These are phyloP conservation scores for Hemerocallis citrina DNA, from an alignment of 106 monocot species.

Conservation along the genomic window DNA sequence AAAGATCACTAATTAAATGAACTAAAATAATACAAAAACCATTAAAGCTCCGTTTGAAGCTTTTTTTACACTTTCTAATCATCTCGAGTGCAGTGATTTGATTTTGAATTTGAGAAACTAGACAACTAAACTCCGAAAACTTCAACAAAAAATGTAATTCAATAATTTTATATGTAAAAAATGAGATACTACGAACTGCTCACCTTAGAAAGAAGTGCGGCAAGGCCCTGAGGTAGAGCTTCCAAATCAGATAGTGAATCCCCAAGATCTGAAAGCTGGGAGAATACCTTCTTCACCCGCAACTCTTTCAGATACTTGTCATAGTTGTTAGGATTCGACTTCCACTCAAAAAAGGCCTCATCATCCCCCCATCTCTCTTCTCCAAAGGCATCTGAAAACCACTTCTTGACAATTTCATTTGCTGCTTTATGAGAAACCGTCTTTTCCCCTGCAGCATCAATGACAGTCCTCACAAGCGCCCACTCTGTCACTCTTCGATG, in stretches of 20 bases:
- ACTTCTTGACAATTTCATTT: conserved; percentile 62
- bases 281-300: conserved; percentile 35
- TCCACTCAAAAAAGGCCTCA: conserved; percentile 80
- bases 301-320: conserved; percentile 64
- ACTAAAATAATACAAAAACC: too few species aligned
- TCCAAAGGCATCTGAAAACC: conserved; percentile 31
- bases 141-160: too few species aligned
- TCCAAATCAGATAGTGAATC: conserved; percentile 53
- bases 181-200: too few species aligned
- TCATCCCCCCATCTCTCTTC: conserved; percentile 63
- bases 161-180: too few species aligned
- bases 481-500: conserved; percentile 64
- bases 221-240: conserved; percentile 60
- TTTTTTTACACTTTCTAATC: too few species aligned
- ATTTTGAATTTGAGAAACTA: too few species aligned
- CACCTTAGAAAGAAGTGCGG: conserved; percentile 71
- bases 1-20: too few species aligned
- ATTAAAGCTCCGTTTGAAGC: too few species aligned
- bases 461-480: conserved; percentile 41
- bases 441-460: conserved; percentile 57
- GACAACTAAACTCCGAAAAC: too few species aligned
- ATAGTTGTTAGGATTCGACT: conserved; percentile 45
- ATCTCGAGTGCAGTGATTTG: too few species aligned
- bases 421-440: conserved; percentile 45
- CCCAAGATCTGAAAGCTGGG: conserved; percentile 34